A percentile compares a stretch with the other conserved stretches of the same genome.
Evolutionary conservation across 768 basidiomycete genomes (phyloP).

Genomic region (Panaeolus papilionaceus): DNA sequence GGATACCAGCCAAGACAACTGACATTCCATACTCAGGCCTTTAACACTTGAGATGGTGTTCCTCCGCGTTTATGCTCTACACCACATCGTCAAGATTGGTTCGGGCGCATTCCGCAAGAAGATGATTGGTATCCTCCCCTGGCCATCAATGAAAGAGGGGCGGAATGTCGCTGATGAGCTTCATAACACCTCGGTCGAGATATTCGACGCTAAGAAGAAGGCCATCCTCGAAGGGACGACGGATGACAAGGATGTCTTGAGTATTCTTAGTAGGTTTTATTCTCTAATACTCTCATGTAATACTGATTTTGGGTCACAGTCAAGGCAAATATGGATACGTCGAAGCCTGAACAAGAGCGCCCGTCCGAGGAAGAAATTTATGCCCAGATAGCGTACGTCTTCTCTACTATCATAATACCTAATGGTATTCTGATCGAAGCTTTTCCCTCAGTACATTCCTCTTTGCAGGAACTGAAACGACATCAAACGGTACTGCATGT

Average conservation of each 20-base stretch:
- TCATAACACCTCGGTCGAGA: slow-evolving; percentile 39
- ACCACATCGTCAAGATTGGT: slow-evolving; percentile 31
- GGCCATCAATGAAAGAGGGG: slow-evolving; percentile 33
- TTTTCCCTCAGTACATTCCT: slow-evolving; percentile 27
- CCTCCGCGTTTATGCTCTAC: slow-evolving; percentile 26
- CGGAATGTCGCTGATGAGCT: slow-evolving; percentile 42
- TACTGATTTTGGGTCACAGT: neutral
- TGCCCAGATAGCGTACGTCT: slow-evolving; percentile 15
- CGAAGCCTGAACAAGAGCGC: slow-evolving; percentile 30
- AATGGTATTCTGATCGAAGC: neutral
- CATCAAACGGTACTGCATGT: slow-evolving; percentile 32
- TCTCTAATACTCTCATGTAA: neutral
- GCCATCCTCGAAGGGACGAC: slow-evolving; percentile 39
- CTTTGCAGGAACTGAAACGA: slow-evolving; percentile 36
- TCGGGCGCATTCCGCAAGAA: slow-evolving; percentile 37
- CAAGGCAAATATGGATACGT: slow-evolving; percentile 3
- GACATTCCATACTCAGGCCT: slow-evolving; percentile 24
- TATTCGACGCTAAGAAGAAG: slow-evolving; percentile 42
- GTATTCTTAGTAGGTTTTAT: slow-evolving; percentile 44
- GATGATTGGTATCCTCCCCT: slow-evolving; percentile 40
- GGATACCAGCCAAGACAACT: neutral
- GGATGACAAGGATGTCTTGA: slow-evolving; percentile 53
- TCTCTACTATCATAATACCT: neutral
- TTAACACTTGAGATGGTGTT: slow-evolving; percentile 23
- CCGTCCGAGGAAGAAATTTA: slow-evolving; percentile 27